These are phyloP conservation scores for Hypoxylon sp. DNA, from an alignment of 2,329 filamentous ascomycete species.

Conservation along the genomic window DNA sequence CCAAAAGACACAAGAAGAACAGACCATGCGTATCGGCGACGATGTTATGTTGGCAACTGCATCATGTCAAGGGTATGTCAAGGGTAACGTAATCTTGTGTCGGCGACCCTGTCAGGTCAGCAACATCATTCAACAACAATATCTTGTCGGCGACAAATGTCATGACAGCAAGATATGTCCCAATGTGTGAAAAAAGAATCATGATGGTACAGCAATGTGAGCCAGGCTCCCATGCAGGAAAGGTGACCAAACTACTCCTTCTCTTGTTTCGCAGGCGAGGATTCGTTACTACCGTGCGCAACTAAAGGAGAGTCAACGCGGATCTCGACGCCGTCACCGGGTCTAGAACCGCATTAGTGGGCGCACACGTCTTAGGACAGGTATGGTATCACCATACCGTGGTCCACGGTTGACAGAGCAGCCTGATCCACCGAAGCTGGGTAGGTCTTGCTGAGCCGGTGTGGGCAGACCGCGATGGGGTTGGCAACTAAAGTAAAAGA, in stretches of 20 bases:
- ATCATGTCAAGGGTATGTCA: no score
- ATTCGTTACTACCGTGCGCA: conserved; percentile 61
- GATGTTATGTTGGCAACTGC: no score
- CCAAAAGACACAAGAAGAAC: conserved; percentile 3
- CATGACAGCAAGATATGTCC: conserved; percentile 19
- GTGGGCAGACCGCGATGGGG: conserved; percentile 3
- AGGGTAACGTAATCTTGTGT: no score
- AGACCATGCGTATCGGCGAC: conserved; percentile 41
- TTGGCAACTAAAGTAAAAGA: conserved; percentile 21
- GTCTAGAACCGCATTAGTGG: conserved; percentile 23
- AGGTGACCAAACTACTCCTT: conserved; percentile 51
- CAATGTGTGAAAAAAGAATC: conserved; percentile 13
- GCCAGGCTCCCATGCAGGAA: conserved; percentile 16
- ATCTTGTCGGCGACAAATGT: neutral
- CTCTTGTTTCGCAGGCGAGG: conserved; percentile 63
- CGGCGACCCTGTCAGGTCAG: conserved; percentile 35
- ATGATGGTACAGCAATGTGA: conserved; percentile 49
- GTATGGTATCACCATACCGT: conserved; percentile 36
- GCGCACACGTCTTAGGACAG: conserved; percentile 1
- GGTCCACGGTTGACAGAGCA: conserved; percentile 22
- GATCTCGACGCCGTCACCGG: conserved; percentile 68
- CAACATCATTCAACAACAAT: conserved; percentile 3
- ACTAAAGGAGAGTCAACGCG: conserved; percentile 63
- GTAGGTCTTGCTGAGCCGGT: neutral
- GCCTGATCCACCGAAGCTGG: neutral